Percentiles rank a stretch among this genome's conserved stretches.
Evolutionary conservation across 306 rosid species (phyloP).

Genomic region (Quercus agrifolia): DNA sequence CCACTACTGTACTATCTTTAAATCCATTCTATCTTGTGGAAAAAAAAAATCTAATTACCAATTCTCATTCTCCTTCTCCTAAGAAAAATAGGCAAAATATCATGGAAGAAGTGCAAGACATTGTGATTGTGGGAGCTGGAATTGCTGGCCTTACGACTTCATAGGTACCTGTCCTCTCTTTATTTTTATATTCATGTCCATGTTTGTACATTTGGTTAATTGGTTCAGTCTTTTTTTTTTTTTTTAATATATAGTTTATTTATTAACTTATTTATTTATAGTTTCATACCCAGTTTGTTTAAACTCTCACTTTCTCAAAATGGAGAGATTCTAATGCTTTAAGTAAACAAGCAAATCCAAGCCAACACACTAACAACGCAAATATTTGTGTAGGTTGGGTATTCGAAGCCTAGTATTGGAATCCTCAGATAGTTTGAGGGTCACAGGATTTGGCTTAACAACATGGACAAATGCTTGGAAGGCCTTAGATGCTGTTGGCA

Average conservation of each 20-base stretch:
- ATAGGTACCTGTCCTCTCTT: constrained; percentile 20
- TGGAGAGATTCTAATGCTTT: too few species aligned
- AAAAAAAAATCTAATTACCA: too few species aligned
- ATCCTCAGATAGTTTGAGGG: constrained; percentile 50
- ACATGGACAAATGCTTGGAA: constrained; percentile 71
- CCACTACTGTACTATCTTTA: too few species aligned
- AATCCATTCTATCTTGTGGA: too few species aligned
- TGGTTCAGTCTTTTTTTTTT: not conserved
- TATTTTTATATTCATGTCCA: not conserved
- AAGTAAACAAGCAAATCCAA: too few species aligned
- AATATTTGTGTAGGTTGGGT: constrained; percentile 38
- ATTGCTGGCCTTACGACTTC: constrained; percentile 74
- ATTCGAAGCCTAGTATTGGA: constrained; percentile 64
- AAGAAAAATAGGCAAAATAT: not conserved
- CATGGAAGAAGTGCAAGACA: constrained; percentile 39
- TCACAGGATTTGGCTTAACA: constrained; percentile 51
- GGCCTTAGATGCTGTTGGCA: constrained; percentile 66
- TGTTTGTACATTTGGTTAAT: not conserved
- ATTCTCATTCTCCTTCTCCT: too few species aligned
- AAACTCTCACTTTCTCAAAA: too few species aligned
- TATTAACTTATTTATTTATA: too few species aligned
- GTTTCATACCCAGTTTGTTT: too few species aligned
- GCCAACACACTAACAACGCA: too few species aligned
- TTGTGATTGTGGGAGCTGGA: constrained; percentile 88
- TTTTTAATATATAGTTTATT: not conserved